A percentile compares a stretch with the other conserved stretches of the same genome.
phyloP scores from a whole-genome alignment of 78 protist species.

The Polysphondylium violaceum region DNA sequence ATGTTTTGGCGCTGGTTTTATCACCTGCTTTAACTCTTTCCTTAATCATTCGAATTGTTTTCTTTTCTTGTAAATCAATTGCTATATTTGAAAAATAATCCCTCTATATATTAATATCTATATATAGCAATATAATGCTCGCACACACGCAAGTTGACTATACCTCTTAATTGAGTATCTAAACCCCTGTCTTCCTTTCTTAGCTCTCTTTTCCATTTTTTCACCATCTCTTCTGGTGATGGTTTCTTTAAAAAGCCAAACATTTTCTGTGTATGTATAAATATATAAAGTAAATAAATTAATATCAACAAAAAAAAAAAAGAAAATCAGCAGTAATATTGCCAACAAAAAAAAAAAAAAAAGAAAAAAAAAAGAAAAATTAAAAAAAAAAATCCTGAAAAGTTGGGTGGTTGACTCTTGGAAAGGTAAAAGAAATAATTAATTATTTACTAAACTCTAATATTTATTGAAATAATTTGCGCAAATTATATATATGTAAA shows the following conservation, averaged over 20 bases:
- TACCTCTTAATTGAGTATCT: slow-evolving; percentile 78
- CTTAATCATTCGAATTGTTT: slow-evolving; percentile 66
- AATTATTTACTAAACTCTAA: too few species aligned
- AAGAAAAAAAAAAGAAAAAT: too few species aligned
- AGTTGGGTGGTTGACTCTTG: too few species aligned
- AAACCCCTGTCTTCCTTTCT: slow-evolving; percentile 69
- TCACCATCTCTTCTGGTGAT: slow-evolving; percentile 77
- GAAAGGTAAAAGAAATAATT: too few species aligned
- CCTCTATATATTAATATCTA: slow-evolving; percentile 5
- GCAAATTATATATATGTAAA: too few species aligned
- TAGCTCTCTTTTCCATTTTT: slow-evolving; percentile 80
- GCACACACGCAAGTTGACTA: too few species aligned
- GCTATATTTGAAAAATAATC: slow-evolving; percentile 11
- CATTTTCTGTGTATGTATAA: background rate
- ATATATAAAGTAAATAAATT: too few species aligned
- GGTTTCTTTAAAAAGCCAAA: slow-evolving; percentile 72
- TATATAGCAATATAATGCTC: background rate
- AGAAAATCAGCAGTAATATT: too few species aligned
- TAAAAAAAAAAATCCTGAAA: too few species aligned
- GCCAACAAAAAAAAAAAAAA: too few species aligned
- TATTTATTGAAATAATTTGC: too few species aligned
- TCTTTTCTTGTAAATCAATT: slow-evolving; percentile 71
- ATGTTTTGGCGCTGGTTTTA: slow-evolving; percentile 64
- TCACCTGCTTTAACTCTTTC: slow-evolving; percentile 85
- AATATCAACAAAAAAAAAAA: too few species aligned